Conservation (phyloP, 345 rosid species). For the Gossypium rotundifolium region DNA sequence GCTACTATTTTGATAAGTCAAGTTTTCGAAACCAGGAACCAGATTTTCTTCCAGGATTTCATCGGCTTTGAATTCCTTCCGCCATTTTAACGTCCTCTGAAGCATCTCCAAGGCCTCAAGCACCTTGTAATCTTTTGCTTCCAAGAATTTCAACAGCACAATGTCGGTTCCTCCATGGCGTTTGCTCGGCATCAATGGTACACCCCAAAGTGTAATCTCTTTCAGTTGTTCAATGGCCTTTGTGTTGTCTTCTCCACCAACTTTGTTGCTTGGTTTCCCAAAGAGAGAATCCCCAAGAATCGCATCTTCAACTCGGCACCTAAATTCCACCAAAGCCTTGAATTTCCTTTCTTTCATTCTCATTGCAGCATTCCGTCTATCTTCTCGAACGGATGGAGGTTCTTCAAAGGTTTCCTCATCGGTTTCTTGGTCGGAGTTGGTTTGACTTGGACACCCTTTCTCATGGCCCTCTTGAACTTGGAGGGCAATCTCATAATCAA, state of each 20-base stretch:
- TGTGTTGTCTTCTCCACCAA: constrained; percentile 1
- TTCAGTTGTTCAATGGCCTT: constrained; percentile 7
- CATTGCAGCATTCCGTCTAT: not conserved
- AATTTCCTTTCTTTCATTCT: constrained; percentile 23
- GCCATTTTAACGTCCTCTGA: constrained; percentile 39
- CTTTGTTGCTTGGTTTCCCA: constrained; percentile 14
- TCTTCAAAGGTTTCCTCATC: not conserved
- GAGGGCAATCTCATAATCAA: not conserved
- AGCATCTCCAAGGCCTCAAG: constrained; percentile 54
- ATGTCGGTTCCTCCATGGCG: constrained; percentile 42
- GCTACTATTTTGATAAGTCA: constrained; percentile 17
- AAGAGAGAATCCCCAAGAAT: constrained; percentile 37
- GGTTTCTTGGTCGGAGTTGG: not conserved
- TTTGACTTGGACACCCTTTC: not conserved
- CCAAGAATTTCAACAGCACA: constrained; percentile 45
- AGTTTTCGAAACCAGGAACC: constrained; percentile 21
- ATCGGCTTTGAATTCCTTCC: constrained; percentile 28
- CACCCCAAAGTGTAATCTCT: constrained; percentile 49
- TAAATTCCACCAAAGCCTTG: constrained; percentile 39
- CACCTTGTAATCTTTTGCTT: constrained; percentile 38
- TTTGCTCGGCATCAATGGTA: constrained; percentile 52
- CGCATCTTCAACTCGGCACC: constrained; percentile 43
- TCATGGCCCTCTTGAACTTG: not conserved
- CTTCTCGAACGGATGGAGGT: not conserved
- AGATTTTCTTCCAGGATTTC: constrained; percentile 26